Percentiles rank a stretch among this genome's conserved stretches.
These are phyloP conservation scores for Tolypocladium guangdongense DNA, from an alignment of 2,329 filamentous ascomycete genomes.

Conservation along the genomic window DNA sequence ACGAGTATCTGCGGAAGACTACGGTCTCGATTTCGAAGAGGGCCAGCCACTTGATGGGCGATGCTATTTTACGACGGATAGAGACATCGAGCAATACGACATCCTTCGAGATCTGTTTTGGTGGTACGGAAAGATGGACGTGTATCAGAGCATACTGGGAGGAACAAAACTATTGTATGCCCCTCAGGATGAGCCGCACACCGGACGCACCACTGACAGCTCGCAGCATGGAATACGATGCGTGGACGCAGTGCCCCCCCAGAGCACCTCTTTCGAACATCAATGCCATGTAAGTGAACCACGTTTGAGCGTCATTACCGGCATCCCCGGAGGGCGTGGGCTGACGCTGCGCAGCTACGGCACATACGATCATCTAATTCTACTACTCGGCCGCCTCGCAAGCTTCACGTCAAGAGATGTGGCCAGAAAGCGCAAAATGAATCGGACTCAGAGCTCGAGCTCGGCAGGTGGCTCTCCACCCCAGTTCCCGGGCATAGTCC, in stretches of 20 bases:
- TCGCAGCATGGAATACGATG: constrained; percentile 62
- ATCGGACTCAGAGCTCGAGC: constrained; percentile 17
- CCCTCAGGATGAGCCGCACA: not conserved
- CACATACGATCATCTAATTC: constrained; percentile 76
- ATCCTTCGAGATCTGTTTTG: constrained; percentile 80
- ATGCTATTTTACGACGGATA: constrained; percentile 26
- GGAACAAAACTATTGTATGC: constrained; percentile 78
- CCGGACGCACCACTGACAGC: constrained; percentile 9
- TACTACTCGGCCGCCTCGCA: constrained; percentile 69
- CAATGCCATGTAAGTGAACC: constrained; percentile 52
- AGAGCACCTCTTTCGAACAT: constrained; percentile 66
- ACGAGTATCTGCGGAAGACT: constrained; percentile 24
- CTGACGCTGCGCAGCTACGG: constrained; percentile 54
- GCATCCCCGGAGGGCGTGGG: not conserved
- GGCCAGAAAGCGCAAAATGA: constrained; percentile 61
- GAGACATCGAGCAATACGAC: constrained; percentile 70
- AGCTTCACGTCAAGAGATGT: constrained; percentile 72
- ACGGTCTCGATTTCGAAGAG: constrained; percentile 22
- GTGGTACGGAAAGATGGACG: constrained; percentile 94
- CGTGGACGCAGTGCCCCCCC: constrained; percentile 82
- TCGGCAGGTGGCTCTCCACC: constrained; percentile 22
- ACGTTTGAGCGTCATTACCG: not conserved
- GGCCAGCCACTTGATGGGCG: constrained; percentile 15
- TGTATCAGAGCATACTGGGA: constrained; percentile 81
- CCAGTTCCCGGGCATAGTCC: constrained; percentile 47